A percentile compares a stretch with the other conserved stretches of the same genome.
These are phyloP conservation scores for Coemansia sp. DNA, from an alignment of 192 early-diverging fungal species.

Conservation along the genomic window DNA sequence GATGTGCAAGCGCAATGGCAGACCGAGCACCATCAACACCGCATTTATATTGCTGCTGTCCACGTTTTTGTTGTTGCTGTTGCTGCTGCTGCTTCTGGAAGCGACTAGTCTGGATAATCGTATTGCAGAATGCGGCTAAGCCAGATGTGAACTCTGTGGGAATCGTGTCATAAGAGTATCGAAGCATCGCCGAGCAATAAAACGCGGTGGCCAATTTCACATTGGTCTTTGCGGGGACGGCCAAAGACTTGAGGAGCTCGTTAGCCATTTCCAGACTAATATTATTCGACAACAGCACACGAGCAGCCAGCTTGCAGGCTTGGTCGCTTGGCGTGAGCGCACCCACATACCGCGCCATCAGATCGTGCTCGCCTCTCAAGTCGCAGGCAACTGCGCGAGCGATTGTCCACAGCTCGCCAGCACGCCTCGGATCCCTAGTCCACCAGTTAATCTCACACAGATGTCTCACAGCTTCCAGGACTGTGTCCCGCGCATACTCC, in stretches of 20 bases:
- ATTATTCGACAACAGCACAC: background rate
- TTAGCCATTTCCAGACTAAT: background rate
- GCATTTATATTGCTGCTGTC: background rate
- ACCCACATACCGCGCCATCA: background rate
- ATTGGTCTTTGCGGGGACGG: background rate
- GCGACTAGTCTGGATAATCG: background rate
- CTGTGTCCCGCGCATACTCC: background rate
- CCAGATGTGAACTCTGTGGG: background rate
- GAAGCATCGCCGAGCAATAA: conserved; percentile 8
- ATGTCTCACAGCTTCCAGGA: background rate
- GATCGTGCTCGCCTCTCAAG: background rate
- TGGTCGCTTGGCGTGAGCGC: background rate
- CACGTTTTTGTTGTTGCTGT: background rate
- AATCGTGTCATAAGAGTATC: background rate
- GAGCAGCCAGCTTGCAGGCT: background rate
- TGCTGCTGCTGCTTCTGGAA: no score
- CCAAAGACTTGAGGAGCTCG: background rate
- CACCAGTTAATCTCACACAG: conserved; percentile 26
- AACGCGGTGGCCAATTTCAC: conserved; percentile 9
- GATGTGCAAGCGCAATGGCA: conserved; percentile 8
- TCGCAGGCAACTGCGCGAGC: conserved; percentile 13
- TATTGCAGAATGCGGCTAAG: background rate
- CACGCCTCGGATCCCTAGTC: background rate
- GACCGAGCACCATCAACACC: background rate
- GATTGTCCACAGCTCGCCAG: conserved; percentile 11